Evolutionary conservation across 2,329 filamentous ascomycete genomes (phyloP), one percentile per base, ranked within the genome.

Genomic region (Aspergillus eucalypticola): DNA sequence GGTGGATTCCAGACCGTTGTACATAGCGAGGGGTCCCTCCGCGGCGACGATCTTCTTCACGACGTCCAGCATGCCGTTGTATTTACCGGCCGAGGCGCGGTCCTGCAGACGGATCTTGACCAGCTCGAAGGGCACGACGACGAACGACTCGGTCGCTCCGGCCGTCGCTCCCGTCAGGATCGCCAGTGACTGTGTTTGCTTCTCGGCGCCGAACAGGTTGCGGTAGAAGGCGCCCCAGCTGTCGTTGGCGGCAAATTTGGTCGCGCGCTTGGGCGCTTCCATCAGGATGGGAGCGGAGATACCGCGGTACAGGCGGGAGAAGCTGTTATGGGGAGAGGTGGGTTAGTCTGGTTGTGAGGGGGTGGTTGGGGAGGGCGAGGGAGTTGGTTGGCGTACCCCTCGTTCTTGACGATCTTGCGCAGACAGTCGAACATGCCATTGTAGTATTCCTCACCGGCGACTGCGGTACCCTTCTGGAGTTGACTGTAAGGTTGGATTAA

Each of bases 51-150:
- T 96, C 86, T 84, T 84, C 61, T 73, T 73, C 53, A 85, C 82
- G 42, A 84, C 83, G 58, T 83, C 81, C 8, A 79, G 66, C 73
- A 83, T 79, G 54, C 81, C 82, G 63, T 81, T 84, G 72, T 84
- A 85, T 65, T 83, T 96, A 75, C 90, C 87, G 44, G 94, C 92
- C 54, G 92, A 95, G 15, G 94, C 92, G 80, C 91, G 92, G 82
- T 99, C 95, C 78, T 99, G 95, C 50, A 99, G 85, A 67, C 95
- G 89, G 75, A 99, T 99, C 86, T 99, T 99, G 84, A 99, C 90
- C 60, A 97, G 87, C 83, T 97, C 95, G 77, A 99, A 99, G 54
- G 95, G 95, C 32, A 99, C 95, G 62, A 99, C 95, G 67, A 98
- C 93, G 75, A 99, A 95, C 55, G 94, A 85, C 80, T 99, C 95